Conservation (phyloP, 495 filamentous ascomycete genomes). For the Cercophora newfieldiana region DNA sequence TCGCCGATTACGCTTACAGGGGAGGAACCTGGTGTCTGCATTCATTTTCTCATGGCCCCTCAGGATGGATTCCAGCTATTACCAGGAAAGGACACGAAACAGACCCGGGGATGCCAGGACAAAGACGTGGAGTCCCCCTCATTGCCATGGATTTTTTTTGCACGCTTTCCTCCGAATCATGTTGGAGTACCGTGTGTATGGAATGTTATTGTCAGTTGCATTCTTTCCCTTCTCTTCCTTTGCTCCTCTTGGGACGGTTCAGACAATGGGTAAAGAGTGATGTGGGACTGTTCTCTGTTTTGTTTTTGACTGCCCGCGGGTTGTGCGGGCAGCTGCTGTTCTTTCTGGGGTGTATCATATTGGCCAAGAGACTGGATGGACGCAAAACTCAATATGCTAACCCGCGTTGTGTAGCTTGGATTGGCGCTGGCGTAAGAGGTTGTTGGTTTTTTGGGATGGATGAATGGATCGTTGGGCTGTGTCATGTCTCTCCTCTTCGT, state of each 20-base stretch:
- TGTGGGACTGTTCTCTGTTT: too few relatives aligned
- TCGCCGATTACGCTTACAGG: background rate
- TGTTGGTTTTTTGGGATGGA: background rate
- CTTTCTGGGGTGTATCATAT: too few relatives aligned
- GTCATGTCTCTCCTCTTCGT: background rate
- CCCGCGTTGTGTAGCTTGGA: background rate
- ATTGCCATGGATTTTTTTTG: background rate
- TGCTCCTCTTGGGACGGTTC: background rate
- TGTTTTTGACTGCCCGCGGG: background rate
- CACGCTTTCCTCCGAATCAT: background rate
- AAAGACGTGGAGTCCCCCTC: background rate
- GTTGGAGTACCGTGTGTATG: background rate
- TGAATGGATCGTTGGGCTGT: background rate
- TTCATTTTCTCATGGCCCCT: background rate
- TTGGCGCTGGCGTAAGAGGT: background rate
- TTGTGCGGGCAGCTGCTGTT: background rate
- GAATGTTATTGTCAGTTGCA: slow-evolving; percentile 10
- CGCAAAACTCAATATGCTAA: background rate
- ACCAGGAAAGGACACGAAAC: background rate
- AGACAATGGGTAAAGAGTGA: background rate
- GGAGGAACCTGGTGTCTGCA: background rate
- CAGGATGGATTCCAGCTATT: background rate
- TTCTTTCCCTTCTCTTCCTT: background rate
- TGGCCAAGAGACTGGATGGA: background rate
- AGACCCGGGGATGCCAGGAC: background rate